Percentiles rank a stretch among this genome's conserved stretches.
Conservation (phyloP, 306 rosid species). For the Lithocarpus polystachyus region DNA sequence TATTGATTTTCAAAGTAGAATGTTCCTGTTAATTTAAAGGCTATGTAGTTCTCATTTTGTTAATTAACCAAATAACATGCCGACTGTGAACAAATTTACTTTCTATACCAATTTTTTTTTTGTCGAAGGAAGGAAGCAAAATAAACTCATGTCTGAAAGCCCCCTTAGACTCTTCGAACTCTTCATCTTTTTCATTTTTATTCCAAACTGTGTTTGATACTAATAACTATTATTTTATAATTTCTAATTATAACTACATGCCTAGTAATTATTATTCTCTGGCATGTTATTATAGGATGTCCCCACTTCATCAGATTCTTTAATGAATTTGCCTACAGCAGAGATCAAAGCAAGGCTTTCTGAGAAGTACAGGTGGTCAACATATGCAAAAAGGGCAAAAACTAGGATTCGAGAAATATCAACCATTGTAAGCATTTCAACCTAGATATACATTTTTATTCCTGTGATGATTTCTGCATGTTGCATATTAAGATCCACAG, state of each 20-base stretch:
- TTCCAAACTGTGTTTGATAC: background rate
- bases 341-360: slow-evolving; percentile 71
- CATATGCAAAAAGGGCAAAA: slow-evolving; percentile 51
- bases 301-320: slow-evolving; percentile 75
- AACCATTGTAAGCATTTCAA: slow-evolving; percentile 47
- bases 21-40: background rate
- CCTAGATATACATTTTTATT: background rate
- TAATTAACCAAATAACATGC: background rate
- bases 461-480: background rate
- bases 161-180: background rate
- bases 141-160: background rate
- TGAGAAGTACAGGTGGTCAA: slow-evolving; percentile 71
- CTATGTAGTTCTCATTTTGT: background rate
- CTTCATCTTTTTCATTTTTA: background rate
- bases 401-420: slow-evolving; percentile 64
- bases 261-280: slow-evolving; percentile 4
- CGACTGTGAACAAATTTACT: background rate
- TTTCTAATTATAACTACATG: background rate
- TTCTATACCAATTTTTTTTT: background rate
- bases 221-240: background rate
- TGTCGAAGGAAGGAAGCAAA: background rate
- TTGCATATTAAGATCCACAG: background rate
- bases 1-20: background rate
- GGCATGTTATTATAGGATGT: slow-evolving; percentile 48
- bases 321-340: slow-evolving; percentile 71